These are phyloP conservation scores for Nemania sp. DNA, from an alignment of 2,329 filamentous ascomycete species.

Conservation along the genomic window DNA sequence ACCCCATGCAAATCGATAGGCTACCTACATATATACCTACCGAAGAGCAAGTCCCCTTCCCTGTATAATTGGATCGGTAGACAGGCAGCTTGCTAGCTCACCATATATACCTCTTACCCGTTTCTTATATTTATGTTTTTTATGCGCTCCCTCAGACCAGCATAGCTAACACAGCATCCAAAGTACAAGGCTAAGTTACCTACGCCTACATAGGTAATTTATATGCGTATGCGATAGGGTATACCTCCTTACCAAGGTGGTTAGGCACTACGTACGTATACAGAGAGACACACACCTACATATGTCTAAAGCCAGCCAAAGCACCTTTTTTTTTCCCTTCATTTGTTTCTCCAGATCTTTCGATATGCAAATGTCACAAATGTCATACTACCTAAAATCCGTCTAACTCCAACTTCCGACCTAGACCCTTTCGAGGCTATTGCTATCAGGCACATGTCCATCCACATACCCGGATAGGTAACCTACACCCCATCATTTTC, in stretches of 20 bases:
- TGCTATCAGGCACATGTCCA: conserved; percentile 28
- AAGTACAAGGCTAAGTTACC: background rate
- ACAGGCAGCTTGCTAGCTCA: background rate
- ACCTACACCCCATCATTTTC: conserved; percentile 22
- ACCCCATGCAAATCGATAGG: background rate
- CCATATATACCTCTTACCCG: background rate
- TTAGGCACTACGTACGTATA: too few relatives aligned
- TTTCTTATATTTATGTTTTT: background rate
- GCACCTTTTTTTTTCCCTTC: background rate
- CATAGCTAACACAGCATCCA: background rate
- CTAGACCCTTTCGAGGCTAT: conserved; percentile 26
- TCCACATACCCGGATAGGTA: conserved; percentile 33
- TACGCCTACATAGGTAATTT: background rate
- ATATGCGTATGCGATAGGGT: too few relatives aligned
- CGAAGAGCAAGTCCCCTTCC: background rate
- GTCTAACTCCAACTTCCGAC: conserved; percentile 16
- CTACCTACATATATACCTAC: background rate
- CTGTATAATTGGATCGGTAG: background rate
- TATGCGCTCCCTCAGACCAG: background rate
- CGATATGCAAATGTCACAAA: background rate
- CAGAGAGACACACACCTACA: too few relatives aligned
- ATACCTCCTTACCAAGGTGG: too few relatives aligned
- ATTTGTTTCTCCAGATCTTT: background rate
- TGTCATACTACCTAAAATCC: background rate
- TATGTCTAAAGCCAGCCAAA: background rate